A percentile compares a stretch with the other conserved stretches of the same genome.
Conservation (phyloP, 768 basidiomycete genomes). For the Boletus sensibilis region DNA sequence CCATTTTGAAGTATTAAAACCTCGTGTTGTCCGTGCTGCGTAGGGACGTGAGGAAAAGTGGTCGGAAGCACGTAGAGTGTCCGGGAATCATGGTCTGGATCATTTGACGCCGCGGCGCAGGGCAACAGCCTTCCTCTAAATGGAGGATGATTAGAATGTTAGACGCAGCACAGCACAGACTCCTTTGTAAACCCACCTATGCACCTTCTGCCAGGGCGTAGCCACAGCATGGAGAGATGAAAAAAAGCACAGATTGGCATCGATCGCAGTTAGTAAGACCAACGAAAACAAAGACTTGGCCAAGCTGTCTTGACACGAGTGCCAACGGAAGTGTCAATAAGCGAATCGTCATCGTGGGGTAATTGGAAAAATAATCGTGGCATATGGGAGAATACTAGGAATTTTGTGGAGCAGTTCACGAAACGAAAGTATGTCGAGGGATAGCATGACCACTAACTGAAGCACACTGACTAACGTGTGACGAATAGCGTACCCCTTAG, state of each 20-base stretch:
- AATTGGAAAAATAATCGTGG: constrained; percentile 8
- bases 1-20: constrained; percentile 30
- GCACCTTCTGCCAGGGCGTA: constrained; percentile 9
- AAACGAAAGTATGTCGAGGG: constrained; percentile 7
- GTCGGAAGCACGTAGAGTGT: constrained; percentile 19
- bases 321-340: background rate
- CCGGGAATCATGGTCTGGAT: constrained; percentile 35
- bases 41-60: constrained; percentile 28
- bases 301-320: constrained; percentile 2
- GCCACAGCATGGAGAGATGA: constrained; percentile 23
- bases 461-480: constrained; percentile 13
- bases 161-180: constrained; percentile 28
- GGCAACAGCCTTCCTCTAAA: constrained; percentile 34
- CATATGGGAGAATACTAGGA: constrained; percentile 8
- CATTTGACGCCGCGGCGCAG: constrained; percentile 32
- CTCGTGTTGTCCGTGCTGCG: constrained; percentile 37
- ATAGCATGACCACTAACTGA: constrained; percentile 8
- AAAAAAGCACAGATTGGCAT: constrained; percentile 7
- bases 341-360: constrained; percentile 23
- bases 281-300: constrained; percentile 2
- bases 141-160: constrained; percentile 31
- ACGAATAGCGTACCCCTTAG: constrained; percentile 8
- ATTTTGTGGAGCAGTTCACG: constrained; percentile 19
- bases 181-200: constrained; percentile 16
- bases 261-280: constrained; percentile 4